These are phyloP conservation scores for Clavispora fructus DNA, from an alignment of 805 yeast species.

Conservation along the genomic window DNA sequence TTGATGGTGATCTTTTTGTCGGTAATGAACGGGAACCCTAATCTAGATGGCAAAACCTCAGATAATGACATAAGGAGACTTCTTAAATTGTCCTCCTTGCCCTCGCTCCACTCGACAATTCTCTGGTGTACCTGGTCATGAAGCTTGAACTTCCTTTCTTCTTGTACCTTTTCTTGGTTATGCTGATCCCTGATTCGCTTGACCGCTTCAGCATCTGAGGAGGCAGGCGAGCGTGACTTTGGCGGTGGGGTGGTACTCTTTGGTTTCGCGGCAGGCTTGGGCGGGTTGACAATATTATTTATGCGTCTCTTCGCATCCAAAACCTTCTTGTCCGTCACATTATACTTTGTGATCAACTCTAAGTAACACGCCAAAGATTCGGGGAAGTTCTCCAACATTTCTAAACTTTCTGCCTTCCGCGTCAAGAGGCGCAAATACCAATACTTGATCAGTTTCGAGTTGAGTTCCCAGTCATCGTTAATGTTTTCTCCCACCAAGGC, in stretches of 20 bases:
- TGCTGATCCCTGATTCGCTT: constrained; percentile 38
- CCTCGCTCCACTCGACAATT: constrained; percentile 59
- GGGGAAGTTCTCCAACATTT: constrained; percentile 65
- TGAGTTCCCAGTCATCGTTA: constrained; percentile 28
- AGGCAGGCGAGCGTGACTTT: background rate
- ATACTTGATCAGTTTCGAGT: constrained; percentile 52
- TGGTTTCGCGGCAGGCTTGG: constrained; percentile 18
- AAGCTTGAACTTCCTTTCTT: constrained; percentile 40
- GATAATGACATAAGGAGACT: constrained; percentile 69
- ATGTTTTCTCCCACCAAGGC: constrained; percentile 25
- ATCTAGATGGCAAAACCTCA: constrained; percentile 45
- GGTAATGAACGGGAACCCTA: constrained; percentile 27
- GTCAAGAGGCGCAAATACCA: constrained; percentile 70
- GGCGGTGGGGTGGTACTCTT: background rate
- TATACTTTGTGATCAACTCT: constrained; percentile 54
- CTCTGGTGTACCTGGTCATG: constrained; percentile 58
- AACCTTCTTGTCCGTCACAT: constrained; percentile 55
- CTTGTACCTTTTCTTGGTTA: constrained; percentile 8
- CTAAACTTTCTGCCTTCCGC: constrained; percentile 79
- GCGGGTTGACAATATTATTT: constrained; percentile 56
- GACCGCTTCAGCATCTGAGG: constrained; percentile 2
- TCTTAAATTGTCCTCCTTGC: constrained; percentile 78
- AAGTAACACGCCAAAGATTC: constrained; percentile 62
- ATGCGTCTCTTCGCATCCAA: constrained; percentile 85
- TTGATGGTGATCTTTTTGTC: constrained; percentile 46